Evolutionary conservation across 495 filamentous ascomycete genomes (phyloP), one percentile per base, ranked within the genome.

Genomic region (Antarctomyces pellizariae): DNA sequence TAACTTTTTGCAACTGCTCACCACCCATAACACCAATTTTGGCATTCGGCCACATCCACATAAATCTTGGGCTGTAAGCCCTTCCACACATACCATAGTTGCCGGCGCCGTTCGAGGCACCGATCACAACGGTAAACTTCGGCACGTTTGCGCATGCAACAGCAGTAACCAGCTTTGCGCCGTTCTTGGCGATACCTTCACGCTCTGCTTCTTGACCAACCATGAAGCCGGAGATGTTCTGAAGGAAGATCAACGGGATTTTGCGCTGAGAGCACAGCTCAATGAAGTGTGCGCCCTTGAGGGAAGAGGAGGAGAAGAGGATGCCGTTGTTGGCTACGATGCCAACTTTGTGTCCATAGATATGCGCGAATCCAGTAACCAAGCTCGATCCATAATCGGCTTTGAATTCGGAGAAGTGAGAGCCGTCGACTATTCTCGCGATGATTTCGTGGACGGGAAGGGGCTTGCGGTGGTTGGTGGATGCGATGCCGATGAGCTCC

Each of bases 161-260:
- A 2, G 86, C 86, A 5, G 82, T 95, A 5, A 97, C 86, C 10
- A 97, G 61, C 54, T 97, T 95, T 0, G 86, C 86, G 22, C 86
- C 86, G 42, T 97, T 90, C 60, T 95, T 95, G 16, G 86, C 86
- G 37, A 97, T 95, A 4, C 86, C 86, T 27, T 80, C 86, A 22
- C 70, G 71, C 48, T 97, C 86, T 3, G 84, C 86, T 39, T 90
- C 80, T 5, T 61, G 62, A 15, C 86, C 86, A 7, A 97, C 86
- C 86, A 97, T 97, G 57, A 97, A 97, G 14, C 86, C 86, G 4
- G 64, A 72, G 45, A 97, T 97, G 44, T 97, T 97, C 44, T 97
- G 86, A 19, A 97, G 50, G 49, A 97, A 97, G 16, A 97, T 54
- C 0, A 97, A 56, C 9, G 86, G 84, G 25, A 95, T 77, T 13